Percentiles rank a stretch among this genome's conserved stretches.
phyloP scores from a whole-genome alignment of 2,329 filamentous ascomycete genomes.

The Aspergillus aculeatinus region DNA sequence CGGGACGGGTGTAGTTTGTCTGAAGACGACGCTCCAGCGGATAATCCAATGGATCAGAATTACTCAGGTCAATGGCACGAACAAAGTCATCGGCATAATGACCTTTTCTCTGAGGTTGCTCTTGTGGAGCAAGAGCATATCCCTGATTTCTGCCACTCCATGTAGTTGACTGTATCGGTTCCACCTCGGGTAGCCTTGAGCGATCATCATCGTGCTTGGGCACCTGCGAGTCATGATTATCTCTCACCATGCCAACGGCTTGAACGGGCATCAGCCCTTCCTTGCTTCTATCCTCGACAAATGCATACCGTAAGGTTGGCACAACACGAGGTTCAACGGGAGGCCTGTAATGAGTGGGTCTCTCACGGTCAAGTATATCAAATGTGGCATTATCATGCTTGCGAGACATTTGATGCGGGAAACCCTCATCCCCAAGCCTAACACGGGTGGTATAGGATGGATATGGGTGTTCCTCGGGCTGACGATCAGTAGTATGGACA shows the following conservation, averaged over 20 bases:
- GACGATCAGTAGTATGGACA: slow-evolving; percentile 18
- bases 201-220: slow-evolving; percentile 19
- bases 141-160: slow-evolving; percentile 20
- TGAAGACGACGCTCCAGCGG: slow-evolving; percentile 19
- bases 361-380: slow-evolving; percentile 14
- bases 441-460: slow-evolving; percentile 16
- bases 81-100: slow-evolving; percentile 41
- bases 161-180: slow-evolving; percentile 15
- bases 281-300: slow-evolving; percentile 20
- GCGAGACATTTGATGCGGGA: slow-evolving; percentile 19
- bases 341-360: slow-evolving; percentile 11
- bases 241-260: slow-evolving; percentile 16
- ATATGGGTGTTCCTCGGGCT: slow-evolving; percentile 16
- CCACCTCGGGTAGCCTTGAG: slow-evolving; percentile 8
- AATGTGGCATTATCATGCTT: slow-evolving; percentile 18
- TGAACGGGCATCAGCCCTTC: slow-evolving; percentile 18
- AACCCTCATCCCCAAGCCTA: slow-evolving; percentile 18
- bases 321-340: slow-evolving; percentile 14
- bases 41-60: slow-evolving; percentile 22
- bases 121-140: slow-evolving; percentile 19
- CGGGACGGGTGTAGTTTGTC: slow-evolving; percentile 14
- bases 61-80: slow-evolving; percentile 32
- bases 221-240: slow-evolving; percentile 20
- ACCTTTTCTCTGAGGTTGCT: slow-evolving; percentile 23
- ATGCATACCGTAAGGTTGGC: slow-evolving; percentile 17